phyloP scores from a whole-genome alignment of 176 grass and related monocot species.

The Neostapfia colusana region DNA sequence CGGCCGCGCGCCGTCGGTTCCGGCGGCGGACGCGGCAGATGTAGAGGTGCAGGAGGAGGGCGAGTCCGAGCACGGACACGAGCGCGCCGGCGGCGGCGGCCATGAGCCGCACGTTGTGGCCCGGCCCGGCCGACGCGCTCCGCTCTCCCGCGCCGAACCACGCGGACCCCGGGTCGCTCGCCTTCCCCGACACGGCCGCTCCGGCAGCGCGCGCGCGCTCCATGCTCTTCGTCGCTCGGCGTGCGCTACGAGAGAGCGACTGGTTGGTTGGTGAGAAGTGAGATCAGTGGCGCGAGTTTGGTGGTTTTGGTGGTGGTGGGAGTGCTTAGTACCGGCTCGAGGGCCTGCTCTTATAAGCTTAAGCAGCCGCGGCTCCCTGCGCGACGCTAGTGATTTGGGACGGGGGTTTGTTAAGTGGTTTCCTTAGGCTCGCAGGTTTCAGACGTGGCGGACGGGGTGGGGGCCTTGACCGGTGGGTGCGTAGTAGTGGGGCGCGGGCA shows the following conservation, averaged over 20 bases:
- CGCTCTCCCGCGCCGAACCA: slow-evolving; percentile 45
- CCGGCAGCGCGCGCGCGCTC: not conserved
- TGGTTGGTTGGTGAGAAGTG: slow-evolving; percentile 6
- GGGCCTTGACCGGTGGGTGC: not conserved
- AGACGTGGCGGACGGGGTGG: not conserved
- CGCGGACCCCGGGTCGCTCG: slow-evolving; percentile 54
- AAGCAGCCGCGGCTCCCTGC: not conserved
- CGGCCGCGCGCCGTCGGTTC: slow-evolving; percentile 6
- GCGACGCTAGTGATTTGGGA: slow-evolving; percentile 5
- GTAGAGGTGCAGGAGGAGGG: slow-evolving; percentile 55
- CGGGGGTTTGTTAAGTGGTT: not conserved
- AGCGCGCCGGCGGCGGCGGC: slow-evolving; percentile 33
- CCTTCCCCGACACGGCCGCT: slow-evolving; percentile 34
- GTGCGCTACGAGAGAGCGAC: no score
- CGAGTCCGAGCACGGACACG: slow-evolving; percentile 49
- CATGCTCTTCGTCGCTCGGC: not conserved
- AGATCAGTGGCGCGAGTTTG: not conserved
- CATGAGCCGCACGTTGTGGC: slow-evolving; percentile 37
- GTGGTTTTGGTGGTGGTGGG: slow-evolving; percentile 26
- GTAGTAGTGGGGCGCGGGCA: not conserved
- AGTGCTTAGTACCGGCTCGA: not conserved
- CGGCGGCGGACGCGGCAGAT: slow-evolving; percentile 50
- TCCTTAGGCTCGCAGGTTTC: slow-evolving; percentile 33
- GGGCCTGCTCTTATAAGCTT: slow-evolving; percentile 23
- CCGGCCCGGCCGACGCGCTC: not conserved